phyloP scores from a whole-genome alignment of 345 rosid species.

The Eucalyptus virginea region DNA sequence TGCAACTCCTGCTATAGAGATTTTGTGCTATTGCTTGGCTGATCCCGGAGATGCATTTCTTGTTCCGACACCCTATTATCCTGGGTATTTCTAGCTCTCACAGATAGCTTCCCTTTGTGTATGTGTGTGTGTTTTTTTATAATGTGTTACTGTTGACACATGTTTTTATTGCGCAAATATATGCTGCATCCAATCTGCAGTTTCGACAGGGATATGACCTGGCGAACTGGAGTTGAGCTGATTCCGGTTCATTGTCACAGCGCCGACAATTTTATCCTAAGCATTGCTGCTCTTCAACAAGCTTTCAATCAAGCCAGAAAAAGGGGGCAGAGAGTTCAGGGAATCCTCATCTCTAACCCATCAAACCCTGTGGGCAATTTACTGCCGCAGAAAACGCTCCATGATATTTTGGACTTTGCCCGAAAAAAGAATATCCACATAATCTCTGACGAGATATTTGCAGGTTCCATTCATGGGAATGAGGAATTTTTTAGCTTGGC shows the following conservation, averaged over 20 bases:
- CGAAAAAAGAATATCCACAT: constrained; percentile 76
- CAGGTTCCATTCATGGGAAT: constrained; percentile 60
- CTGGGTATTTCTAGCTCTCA: constrained; percentile 42
- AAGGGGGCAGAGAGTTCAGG: constrained; percentile 62
- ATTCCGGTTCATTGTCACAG: constrained; percentile 89
- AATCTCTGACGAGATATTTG: constrained; percentile 82
- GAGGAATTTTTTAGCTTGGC: constrained; percentile 82
- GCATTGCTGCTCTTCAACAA: constrained; percentile 64
- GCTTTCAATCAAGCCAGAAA: constrained; percentile 80
- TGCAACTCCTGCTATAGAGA: constrained; percentile 86
- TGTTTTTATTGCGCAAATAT: neutral
- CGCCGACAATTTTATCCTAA: constrained; percentile 52
- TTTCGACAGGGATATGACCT: constrained; percentile 74
- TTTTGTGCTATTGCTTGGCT: constrained; percentile 76
- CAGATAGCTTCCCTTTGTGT: neutral
- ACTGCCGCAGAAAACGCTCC: constrained; percentile 48
- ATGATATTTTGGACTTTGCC: constrained; percentile 49
- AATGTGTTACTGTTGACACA: neutral
- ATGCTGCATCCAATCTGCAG: constrained; percentile 23
- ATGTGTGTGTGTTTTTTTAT: neutral
- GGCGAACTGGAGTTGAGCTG: constrained; percentile 76
- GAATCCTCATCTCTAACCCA: constrained; percentile 77
- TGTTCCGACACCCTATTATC: constrained; percentile 83
- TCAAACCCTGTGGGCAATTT: constrained; percentile 85
- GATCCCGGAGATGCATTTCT: constrained; percentile 89